Conservation (phyloP, 2,329 filamentous ascomycete species). For the Curvularia lunata region DNA sequence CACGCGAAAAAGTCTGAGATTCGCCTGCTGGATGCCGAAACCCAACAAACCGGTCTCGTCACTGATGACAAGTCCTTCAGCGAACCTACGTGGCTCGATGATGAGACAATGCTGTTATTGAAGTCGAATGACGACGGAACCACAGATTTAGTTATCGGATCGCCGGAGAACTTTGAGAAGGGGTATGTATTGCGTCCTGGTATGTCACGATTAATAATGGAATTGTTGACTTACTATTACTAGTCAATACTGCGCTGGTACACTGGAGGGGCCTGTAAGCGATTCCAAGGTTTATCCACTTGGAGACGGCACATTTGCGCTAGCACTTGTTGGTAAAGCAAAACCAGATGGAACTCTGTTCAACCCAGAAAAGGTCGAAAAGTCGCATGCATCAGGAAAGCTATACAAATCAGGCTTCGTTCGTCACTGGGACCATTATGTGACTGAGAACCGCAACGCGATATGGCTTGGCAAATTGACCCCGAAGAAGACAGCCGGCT, state of each 20-base stretch:
- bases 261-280: slow-evolving; percentile 55
- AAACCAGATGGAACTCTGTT: slow-evolving; percentile 72
- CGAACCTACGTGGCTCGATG: slow-evolving; percentile 78
- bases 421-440: slow-evolving; percentile 83
- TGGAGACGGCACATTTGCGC: slow-evolving; percentile 47
- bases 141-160: slow-evolving; percentile 49
- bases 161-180: slow-evolving; percentile 38
- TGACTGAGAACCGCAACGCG: slow-evolving; percentile 70
- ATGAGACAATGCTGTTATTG: slow-evolving; percentile 67
- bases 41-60: slow-evolving; percentile 69
- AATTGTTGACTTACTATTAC: slow-evolving; percentile 5
- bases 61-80: slow-evolving; percentile 69
- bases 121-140: slow-evolving; percentile 51
- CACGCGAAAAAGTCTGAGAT: slow-evolving; percentile 74
- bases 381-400: slow-evolving; percentile 68
- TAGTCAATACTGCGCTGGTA: slow-evolving; percentile 52
- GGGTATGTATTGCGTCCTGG: slow-evolving; percentile 29
- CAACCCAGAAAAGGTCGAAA: slow-evolving; percentile 67
- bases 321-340: slow-evolving; percentile 65
- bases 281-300: slow-evolving; percentile 56
- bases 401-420: slow-evolving; percentile 79
- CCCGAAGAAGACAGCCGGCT: slow-evolving; percentile 23
- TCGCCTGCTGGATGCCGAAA: slow-evolving; percentile 71
- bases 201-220: not conserved
- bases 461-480: slow-evolving; percentile 73